Evolutionary conservation across 176 grass and related monocot species (phyloP).

Genomic region (Bothriochloa decipiens): DNA sequence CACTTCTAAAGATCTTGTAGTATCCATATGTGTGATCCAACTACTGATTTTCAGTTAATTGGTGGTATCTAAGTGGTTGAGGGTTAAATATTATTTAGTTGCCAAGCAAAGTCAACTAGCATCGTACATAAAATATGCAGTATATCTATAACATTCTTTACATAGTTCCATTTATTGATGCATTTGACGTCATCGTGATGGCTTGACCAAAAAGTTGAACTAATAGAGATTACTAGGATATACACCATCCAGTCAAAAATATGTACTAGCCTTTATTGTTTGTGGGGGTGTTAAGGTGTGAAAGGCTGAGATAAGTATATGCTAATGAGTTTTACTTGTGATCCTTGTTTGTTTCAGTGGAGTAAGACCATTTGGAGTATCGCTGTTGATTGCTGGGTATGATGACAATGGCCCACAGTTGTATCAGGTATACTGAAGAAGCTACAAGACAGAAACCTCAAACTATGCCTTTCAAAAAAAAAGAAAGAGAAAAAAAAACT

Average conservation of each 20-base stretch:
- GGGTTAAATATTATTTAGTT: not conserved
- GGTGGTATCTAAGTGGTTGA: not conserved
- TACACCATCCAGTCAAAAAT: not conserved
- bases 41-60: not conserved
- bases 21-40: not conserved
- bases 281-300: not conserved
- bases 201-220: constrained; percentile 4
- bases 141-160: not conserved
- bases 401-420: constrained; percentile 95
- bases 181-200: not conserved
- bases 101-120: not conserved
- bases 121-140: constrained; percentile 2
- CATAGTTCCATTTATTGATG: not conserved
- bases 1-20: not conserved
- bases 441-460: not conserved
- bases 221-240: not conserved
- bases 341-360: constrained; percentile 65
- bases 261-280: not conserved
- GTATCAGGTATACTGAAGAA: constrained; percentile 70
- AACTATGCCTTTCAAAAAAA: not conserved
- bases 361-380: constrained; percentile 97
- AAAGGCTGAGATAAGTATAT: constrained; percentile 8
- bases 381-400: constrained; percentile 86
- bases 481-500: too few species aligned
- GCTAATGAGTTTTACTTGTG: constrained; percentile 9